Evolutionary conservation across 306 rosid genomes (phyloP).

Genomic region (Carpinus fangiana): DNA sequence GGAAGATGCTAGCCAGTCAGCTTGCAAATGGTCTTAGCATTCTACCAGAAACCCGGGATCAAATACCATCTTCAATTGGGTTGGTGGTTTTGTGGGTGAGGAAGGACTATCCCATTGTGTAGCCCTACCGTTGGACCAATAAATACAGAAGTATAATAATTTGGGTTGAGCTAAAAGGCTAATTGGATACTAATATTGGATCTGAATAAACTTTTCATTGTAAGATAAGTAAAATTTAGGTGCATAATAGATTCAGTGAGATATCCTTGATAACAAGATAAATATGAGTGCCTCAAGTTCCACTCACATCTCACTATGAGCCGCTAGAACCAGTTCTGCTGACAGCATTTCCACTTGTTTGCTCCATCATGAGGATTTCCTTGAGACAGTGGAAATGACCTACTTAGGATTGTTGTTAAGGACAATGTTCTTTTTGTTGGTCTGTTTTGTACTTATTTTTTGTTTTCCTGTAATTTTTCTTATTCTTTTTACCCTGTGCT

Average conservation of each 20-base stretch:
- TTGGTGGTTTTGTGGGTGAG: neutral
- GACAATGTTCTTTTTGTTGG: too few species aligned
- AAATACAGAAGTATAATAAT: too few species aligned
- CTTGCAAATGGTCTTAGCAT: neutral
- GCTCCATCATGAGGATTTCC: too few species aligned
- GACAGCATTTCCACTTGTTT: too few species aligned
- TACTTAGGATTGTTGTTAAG: too few species aligned
- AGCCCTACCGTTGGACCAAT: neutral
- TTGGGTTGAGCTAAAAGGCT: neutral
- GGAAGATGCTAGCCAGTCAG: neutral
- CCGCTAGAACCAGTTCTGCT: too few species aligned
- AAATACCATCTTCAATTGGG: neutral
- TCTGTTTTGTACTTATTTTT: too few species aligned
- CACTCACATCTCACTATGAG: too few species aligned
- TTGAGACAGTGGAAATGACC: too few species aligned
- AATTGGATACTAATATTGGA: neutral
- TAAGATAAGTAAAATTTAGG: neutral
- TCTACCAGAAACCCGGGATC: neutral
- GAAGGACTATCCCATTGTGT: neutral
- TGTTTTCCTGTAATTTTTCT: too few species aligned
- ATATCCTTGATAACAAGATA: neutral
- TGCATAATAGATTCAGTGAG: neutral
- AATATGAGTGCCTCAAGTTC: too few species aligned
- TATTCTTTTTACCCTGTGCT: too few species aligned
- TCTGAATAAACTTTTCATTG: neutral